Conservation (phyloP, 768 basidiomycete genomes). For the Mycena floridula region DNA sequence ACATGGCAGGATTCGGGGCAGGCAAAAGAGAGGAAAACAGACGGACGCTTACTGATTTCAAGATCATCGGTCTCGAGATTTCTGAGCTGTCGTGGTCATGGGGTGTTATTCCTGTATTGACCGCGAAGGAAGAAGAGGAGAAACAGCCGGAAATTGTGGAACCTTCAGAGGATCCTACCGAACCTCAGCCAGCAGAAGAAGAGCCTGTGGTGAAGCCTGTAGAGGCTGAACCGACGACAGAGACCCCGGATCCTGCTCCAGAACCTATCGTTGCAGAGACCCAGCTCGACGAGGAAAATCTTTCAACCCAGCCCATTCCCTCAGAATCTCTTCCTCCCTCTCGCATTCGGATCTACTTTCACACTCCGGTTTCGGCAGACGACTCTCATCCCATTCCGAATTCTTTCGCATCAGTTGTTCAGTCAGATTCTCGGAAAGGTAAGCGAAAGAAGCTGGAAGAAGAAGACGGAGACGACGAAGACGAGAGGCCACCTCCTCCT, state of each 20-base stretch:
- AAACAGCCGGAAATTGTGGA: constrained; percentile 23
- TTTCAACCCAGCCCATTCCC: neutral
- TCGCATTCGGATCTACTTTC: constrained; percentile 87
- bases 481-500: constrained; percentile 60
- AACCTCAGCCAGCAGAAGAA: constrained; percentile 10
- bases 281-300: neutral
- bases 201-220: too few species aligned
- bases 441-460: constrained; percentile 89
- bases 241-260: too few species aligned
- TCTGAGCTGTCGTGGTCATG: constrained; percentile 82
- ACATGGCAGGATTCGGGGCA: constrained; percentile 40
- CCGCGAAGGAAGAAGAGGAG: constrained; percentile 32
- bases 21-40: constrained; percentile 87
- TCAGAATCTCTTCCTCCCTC: constrained; percentile 39
- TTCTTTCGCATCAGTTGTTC: constrained; percentile 39
- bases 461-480: constrained; percentile 77
- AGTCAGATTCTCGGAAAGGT: constrained; percentile 66
- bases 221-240: neutral
- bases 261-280: too few species aligned
- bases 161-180: constrained; percentile 25
- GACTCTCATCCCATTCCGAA: constrained; percentile 72
- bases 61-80: constrained; percentile 88
- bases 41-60: constrained; percentile 96
- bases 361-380: constrained; percentile 80
- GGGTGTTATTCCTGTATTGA: constrained; percentile 50